A percentile compares a stretch with the other conserved stretches of the same genome.
Evolutionary conservation across 352 stramenopile genomes (phyloP).

Genomic region (Pseudoperonospora humuli): DNA sequence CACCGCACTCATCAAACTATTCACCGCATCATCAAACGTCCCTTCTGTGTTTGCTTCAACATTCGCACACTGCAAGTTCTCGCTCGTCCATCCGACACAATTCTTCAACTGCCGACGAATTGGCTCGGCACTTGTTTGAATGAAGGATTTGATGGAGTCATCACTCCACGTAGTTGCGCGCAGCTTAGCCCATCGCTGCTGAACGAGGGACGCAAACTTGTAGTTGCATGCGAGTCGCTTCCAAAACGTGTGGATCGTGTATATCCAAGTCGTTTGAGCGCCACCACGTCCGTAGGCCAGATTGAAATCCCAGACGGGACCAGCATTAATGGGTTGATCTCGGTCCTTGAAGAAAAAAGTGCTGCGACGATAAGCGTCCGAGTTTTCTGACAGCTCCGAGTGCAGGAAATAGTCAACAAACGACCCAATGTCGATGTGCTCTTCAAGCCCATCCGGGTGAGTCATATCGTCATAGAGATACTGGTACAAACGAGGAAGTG

Average conservation of each 20-base stretch:
- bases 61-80: slow-evolving; percentile 51
- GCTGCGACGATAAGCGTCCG: slow-evolving; percentile 52
- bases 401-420: slow-evolving; percentile 72
- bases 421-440: slow-evolving; percentile 53
- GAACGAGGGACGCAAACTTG: slow-evolving; percentile 52
- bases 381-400: slow-evolving; percentile 54
- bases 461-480: slow-evolving; percentile 64
- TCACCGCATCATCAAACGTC: slow-evolving; percentile 34
- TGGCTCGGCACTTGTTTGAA: slow-evolving; percentile 28
- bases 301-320: slow-evolving; percentile 67
- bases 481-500: slow-evolving; percentile 46
- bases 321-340: slow-evolving; percentile 51
- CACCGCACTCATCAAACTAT: slow-evolving; percentile 23
- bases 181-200: slow-evolving; percentile 44
- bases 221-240: slow-evolving; percentile 62
- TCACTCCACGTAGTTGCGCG: slow-evolving; percentile 45
- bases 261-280: slow-evolving; percentile 43
- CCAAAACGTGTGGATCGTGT: slow-evolving; percentile 45
- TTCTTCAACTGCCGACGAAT: slow-evolving; percentile 41
- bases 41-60: slow-evolving; percentile 25
- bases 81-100: slow-evolving; percentile 38
- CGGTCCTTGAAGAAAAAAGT: slow-evolving; percentile 72
- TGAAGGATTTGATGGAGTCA: slow-evolving; percentile 36
- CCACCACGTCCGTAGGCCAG: slow-evolving; percentile 44
- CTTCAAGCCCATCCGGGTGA: slow-evolving; percentile 32